phyloP scores from a whole-genome alignment of 192 early-diverging fungal species.

The Blastocladiella britannica region DNA sequence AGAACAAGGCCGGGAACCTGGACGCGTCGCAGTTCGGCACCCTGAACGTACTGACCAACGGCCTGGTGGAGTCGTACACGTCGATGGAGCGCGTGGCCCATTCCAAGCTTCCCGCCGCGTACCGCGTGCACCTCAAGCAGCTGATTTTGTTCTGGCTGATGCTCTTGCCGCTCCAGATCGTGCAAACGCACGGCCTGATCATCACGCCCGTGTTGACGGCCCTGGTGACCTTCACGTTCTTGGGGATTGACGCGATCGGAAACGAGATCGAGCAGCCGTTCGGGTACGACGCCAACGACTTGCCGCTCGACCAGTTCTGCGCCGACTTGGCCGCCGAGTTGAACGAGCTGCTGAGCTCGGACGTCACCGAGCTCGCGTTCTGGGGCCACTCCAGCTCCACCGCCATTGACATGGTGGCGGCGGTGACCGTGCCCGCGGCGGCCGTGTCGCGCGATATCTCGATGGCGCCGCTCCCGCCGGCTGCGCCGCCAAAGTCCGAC shows the following conservation, averaged over 20 bases:
- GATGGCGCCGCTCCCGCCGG: too few species aligned
- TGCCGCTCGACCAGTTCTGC: conserved; percentile 35
- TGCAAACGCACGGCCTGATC: conserved; percentile 21
- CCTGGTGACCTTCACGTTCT: conserved; percentile 45
- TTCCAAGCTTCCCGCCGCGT: neutral
- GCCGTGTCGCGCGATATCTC: too few species aligned
- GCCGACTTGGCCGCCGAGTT: too few species aligned
- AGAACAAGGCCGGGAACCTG: neutral
- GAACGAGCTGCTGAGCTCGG: too few species aligned
- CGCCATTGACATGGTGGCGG: too few species aligned
- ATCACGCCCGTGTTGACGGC: conserved; percentile 47
- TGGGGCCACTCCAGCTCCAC: too few species aligned
- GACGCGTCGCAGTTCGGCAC: neutral
- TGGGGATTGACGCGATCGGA: conserved; percentile 72
- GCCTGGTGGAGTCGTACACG: neutral
- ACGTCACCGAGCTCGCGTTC: too few species aligned
- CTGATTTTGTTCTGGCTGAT: conserved; percentile 39
- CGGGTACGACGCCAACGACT: conserved; percentile 56
- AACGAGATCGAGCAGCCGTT: conserved; percentile 80
- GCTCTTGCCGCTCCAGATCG: conserved; percentile 61
- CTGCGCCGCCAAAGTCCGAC: too few species aligned
- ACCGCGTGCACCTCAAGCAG: neutral
- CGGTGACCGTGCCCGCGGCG: too few species aligned
- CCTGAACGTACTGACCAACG: neutral
- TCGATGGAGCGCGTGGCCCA: neutral